Conservation (phyloP, 768 basidiomycete species). For the Xerocomellus amylosporus region DNA sequence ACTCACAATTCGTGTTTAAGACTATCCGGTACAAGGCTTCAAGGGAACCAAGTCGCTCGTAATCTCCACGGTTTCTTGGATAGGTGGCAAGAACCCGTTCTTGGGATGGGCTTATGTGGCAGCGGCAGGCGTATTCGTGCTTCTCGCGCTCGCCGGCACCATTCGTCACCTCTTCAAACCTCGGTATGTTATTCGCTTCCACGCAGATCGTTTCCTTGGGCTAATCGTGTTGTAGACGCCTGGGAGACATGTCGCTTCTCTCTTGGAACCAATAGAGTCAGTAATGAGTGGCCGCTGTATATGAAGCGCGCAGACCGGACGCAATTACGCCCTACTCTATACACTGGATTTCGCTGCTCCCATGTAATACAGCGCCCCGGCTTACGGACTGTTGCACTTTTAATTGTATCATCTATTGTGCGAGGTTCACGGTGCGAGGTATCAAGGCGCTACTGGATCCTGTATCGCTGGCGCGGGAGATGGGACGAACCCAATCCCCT, state of each 20-base stretch:
- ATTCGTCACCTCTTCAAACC: conserved; percentile 91
- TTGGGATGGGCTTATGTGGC: conserved; percentile 98
- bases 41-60: conserved; percentile 96
- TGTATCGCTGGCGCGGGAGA: neutral
- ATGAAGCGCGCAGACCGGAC: neutral
- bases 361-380: conserved; percentile 23
- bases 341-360: conserved; percentile 13
- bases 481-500: conserved; percentile 60
- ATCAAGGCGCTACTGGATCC: neutral
- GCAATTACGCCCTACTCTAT: conserved; percentile 17
- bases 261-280: conserved; percentile 69
- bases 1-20: conserved; percentile 40
- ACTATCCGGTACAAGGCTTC: conserved; percentile 89
- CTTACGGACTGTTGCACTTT: conserved; percentile 10
- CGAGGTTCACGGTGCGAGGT: neutral
- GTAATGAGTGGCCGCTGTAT: conserved; percentile 1
- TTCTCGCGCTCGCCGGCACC: conserved; percentile 86
- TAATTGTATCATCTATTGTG: conserved; percentile 25
- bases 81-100: conserved; percentile 98
- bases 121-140: conserved; percentile 80
- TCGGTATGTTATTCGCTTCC: conserved; percentile 48
- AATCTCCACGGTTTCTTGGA: conserved; percentile 97
- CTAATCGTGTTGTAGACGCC: conserved; percentile 47
- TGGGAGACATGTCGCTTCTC: conserved; percentile 83
- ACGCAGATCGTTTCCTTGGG: neutral